Percentiles rank a stretch among this genome's conserved stretches.
Evolutionary conservation across 1,284 basidiomycete genomes (phyloP).

Genomic region (Salmacisia buchloeana): DNA sequence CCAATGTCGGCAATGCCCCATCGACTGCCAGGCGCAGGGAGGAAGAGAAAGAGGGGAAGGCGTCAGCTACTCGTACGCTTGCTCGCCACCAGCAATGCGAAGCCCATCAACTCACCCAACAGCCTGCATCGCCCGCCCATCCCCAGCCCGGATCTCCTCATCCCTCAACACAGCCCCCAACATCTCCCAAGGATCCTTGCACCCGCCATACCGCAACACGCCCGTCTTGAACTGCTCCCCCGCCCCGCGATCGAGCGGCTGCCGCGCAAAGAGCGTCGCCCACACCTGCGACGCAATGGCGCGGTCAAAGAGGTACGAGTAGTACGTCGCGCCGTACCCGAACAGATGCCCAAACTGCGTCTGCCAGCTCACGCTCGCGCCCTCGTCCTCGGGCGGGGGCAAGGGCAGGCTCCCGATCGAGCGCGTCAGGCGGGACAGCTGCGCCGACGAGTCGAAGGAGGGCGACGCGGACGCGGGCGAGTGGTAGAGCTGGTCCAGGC

Average conservation of each 20-base stretch:
- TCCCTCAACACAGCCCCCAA: slow-evolving; percentile 67
- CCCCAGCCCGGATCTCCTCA: slow-evolving; percentile 64
- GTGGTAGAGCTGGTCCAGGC: slow-evolving; percentile 85
- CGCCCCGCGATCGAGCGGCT: slow-evolving; percentile 48
- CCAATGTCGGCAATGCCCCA: slow-evolving; percentile 17
- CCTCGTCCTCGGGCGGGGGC: slow-evolving; percentile 72
- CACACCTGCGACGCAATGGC: slow-evolving; percentile 89
- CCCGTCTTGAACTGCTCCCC: slow-evolving; percentile 74
- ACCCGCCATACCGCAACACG: slow-evolving; percentile 76
- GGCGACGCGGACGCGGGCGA: slow-evolving; percentile 55
- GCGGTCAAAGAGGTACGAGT: slow-evolving; percentile 91
- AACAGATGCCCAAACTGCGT: slow-evolving; percentile 92
- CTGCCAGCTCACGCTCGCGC: slow-evolving; percentile 66
- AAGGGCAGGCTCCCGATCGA: slow-evolving; percentile 56
- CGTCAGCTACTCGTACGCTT: neutral
- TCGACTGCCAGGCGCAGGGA: slow-evolving; percentile 2
- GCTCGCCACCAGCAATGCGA: neutral
- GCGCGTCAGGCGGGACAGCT: slow-evolving; percentile 47
- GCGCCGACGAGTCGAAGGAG: slow-evolving; percentile 63
- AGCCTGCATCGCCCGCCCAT: slow-evolving; percentile 54
- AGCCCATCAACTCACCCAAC: slow-evolving; percentile 9
- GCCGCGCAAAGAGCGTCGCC: slow-evolving; percentile 64
- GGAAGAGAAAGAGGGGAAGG: neutral
- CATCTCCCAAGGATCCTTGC: slow-evolving; percentile 89
- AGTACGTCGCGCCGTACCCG: slow-evolving; percentile 95